A percentile compares a stretch with the other conserved stretches of the same genome.
These are phyloP conservation scores for Talaromyces sp. DNA, from an alignment of 2,329 filamentous ascomycete genomes.

Conservation along the genomic window DNA sequence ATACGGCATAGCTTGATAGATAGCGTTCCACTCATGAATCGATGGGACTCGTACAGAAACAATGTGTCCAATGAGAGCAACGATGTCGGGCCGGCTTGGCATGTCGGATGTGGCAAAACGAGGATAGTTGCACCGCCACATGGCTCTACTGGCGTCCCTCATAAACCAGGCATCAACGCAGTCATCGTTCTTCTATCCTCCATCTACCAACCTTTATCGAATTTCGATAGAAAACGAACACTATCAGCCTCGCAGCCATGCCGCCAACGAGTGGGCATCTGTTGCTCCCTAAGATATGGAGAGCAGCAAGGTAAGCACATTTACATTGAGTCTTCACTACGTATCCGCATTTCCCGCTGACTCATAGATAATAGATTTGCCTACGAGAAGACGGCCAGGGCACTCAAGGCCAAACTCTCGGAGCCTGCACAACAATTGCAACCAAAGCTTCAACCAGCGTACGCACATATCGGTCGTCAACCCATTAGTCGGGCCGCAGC, in stretches of 20 bases:
- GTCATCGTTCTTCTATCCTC: conserved; percentile 15
- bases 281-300: conserved; percentile 49
- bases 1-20: background rate
- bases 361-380: conserved; percentile 37
- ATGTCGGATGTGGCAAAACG: conserved; percentile 4
- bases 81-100: background rate
- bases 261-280: conserved; percentile 49
- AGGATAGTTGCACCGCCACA: conserved; percentile 19
- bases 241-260: conserved; percentile 32
- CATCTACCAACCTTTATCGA: conserved; percentile 14
- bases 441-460: conserved; percentile 57
- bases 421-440: conserved; percentile 37
- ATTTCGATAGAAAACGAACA: background rate
- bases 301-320: conserved; percentile 44
- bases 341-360: background rate
- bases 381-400: conserved; percentile 45
- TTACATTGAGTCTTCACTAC: background rate
- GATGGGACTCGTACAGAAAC: background rate
- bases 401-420: conserved; percentile 42
- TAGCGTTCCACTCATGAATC: background rate
- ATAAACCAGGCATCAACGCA: conserved; percentile 26
- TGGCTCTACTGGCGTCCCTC: conserved; percentile 8
- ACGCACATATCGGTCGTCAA: conserved; percentile 56
- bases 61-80: background rate
- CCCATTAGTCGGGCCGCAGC: conserved; percentile 60